Evolutionary conservation across 192 early-diverging fungal species (phyloP), one percentile per base, ranked within the genome.

Genomic region (Coemansia sp.): DNA sequence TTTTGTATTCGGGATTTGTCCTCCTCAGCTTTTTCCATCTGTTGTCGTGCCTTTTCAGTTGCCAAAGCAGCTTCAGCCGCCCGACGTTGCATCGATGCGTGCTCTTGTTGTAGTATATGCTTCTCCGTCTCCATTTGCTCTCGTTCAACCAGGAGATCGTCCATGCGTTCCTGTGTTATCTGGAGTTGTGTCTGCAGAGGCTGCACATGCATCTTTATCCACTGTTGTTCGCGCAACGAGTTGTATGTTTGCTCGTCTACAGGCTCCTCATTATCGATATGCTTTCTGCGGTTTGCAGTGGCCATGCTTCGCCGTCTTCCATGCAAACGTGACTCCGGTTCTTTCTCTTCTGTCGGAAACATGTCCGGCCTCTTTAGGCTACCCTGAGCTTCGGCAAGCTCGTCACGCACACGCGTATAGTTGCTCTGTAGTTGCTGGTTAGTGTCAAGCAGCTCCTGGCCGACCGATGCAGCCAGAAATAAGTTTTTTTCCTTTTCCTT

Each of bases 401-500:
- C 74, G 8, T 16, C 47, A 46, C 67, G 70, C 45, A 76, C 49
- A 26, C 37, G 15, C 26, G 73, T 65, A 32, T 73, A 73, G 66
- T 51, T 52, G 45, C 70, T 56, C 46, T 82, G 74, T 32, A 82
- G 67, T 52, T 76, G 74, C 58, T 76, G 74, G 57, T 82, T 82
- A 22, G 79, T 63, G 49, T 82, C 74, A 0, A 82, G 64, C 8
- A 82, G 74, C 65, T 82, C 79, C 58, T 82, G 79, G 4, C 79
- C 79, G 5, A 77, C 71, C 4, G 79, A 76, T 1, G 79, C 79
- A 0, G 79, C 79, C 19, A 76, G 51, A 66, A 82, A 76, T 37
- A 82, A 45, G 21, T 73, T 76, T 37, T 63, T 48, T 36, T 82
- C 79, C 48, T 82, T 82, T 42, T 82, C 79, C 45, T 82, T 82